Evolutionary conservation across 2,329 filamentous ascomycete species (phyloP), one percentile per base, ranked within the genome.

Genomic region (Paracorniculantispora psalliotae): DNA sequence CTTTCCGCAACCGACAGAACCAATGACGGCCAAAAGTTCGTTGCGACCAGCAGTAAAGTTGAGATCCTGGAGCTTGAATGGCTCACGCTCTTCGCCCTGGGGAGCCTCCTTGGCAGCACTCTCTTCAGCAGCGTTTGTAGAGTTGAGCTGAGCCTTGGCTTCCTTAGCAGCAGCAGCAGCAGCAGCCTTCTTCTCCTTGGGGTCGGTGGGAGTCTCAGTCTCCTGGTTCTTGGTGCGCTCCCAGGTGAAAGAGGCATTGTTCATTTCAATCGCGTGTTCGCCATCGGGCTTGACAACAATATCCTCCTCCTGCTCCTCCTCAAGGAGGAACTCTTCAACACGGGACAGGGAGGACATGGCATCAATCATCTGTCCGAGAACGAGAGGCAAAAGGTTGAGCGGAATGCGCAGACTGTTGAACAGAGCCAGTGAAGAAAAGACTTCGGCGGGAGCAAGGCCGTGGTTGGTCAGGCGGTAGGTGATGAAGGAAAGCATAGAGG

Each of bases 401-500:
- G 94, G 94, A 72, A 97, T 84, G 44, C 94, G 86, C 46, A 99
- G 81, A 5, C 89, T 87, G 72, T 97, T 97, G 81, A 97, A 99
- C 8, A 97, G 76, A 0, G 93, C 93, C 15, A 97, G 80, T 0
- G 93, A 97, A 0, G 93, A 97, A 76, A 99, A 97, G 37, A 97
- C 83, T 25, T 86, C 79, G 0, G 92, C 91, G 0, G 94, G 87
- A 1, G 84, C 78, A 19, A 97, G 81, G 28, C 72, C 72, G 65
- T 92, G 87, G 60, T 88, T 79, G 1, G 85, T 81, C 39, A 87
- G 73, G 1, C 85, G 87, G 66, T 85, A 89, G 0, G 91, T 93
- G 73, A 97, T 93, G 72, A 97, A 97, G 0, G 93, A 85, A 43
- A 97, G 73, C 91, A 97, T 97, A 1, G 92, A 96, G 0, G 93